These are phyloP conservation scores for Xylaria scruposa DNA, from an alignment of 495 filamentous ascomycete genomes.

Conservation along the genomic window DNA sequence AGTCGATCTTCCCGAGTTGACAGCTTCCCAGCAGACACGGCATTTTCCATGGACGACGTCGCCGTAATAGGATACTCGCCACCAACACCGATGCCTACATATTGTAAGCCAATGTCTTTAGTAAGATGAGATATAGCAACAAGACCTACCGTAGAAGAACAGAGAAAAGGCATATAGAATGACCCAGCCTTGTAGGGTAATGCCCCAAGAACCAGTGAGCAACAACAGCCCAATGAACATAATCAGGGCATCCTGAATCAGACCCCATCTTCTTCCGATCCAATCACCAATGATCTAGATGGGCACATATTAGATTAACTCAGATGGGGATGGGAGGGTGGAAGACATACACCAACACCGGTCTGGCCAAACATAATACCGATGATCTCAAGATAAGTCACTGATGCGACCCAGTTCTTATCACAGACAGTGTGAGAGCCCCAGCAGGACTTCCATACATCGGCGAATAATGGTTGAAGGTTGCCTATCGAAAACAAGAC, in stretches of 20 bases:
- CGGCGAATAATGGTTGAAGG: conserved; percentile 74
- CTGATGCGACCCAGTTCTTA: conserved; percentile 73
- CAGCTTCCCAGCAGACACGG: conserved; percentile 79
- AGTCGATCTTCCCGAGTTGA: conserved; percentile 89
- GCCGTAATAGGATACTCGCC: conserved; percentile 96
- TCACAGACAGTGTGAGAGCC: conserved; percentile 64
- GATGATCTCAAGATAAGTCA: conserved; percentile 84
- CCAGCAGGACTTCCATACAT: conserved; percentile 79
- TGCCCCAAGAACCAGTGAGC: conserved; percentile 86
- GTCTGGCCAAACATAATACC: conserved; percentile 91
- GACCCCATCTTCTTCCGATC: conserved; percentile 86
- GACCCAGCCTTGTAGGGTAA: conserved; percentile 84
- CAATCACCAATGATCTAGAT: conserved; percentile 59
- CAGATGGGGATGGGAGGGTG: conserved; percentile 48
- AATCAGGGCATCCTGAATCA: conserved; percentile 90
- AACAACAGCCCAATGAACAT: conserved; percentile 90
- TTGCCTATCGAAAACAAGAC: conserved; percentile 96
- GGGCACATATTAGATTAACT: conserved; percentile 1
- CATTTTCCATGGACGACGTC: conserved; percentile 93
- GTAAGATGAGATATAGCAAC: not conserved
- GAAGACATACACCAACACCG: conserved; percentile 64
- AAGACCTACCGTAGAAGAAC: conserved; percentile 76
- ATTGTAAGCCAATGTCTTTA: conserved; percentile 19
- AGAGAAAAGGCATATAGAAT: conserved; percentile 91
- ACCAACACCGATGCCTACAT: conserved; percentile 76